Evolutionary conservation across 108 stramenopile species (phyloP).

Genomic region (Nitzschia sp.): DNA sequence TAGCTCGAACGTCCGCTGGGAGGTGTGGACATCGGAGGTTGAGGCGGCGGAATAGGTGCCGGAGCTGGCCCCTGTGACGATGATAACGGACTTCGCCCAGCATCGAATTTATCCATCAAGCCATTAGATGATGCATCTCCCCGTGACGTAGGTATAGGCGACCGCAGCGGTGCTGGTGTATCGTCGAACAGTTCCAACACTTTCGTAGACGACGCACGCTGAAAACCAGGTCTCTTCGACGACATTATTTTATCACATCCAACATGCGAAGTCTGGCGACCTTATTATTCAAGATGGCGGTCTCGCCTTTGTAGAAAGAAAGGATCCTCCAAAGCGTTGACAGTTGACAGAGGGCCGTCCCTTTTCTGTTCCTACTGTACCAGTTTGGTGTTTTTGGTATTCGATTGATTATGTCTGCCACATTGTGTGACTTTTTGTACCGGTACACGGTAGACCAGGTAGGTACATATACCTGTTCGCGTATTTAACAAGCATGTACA

Average conservation of each 20-base stretch:
- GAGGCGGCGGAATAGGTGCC: neutral
- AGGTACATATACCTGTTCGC: too few species aligned
- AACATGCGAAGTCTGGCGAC: neutral
- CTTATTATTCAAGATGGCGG: too few species aligned
- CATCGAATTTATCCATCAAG: neutral
- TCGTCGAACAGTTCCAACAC: neutral
- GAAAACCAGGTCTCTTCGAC: neutral
- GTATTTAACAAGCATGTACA: too few species aligned
- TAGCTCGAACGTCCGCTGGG: neutral
- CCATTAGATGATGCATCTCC: neutral
- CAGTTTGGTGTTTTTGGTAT: too few species aligned
- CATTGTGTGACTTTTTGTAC: too few species aligned
- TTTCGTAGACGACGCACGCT: neutral
- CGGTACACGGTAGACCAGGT: too few species aligned
- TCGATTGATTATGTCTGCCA: too few species aligned
- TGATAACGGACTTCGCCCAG: neutral
- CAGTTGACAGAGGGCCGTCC: too few species aligned
- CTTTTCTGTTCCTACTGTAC: too few species aligned
- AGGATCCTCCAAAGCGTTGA: too few species aligned
- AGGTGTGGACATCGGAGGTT: neutral
- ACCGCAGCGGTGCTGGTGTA: neutral
- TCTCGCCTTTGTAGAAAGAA: too few species aligned
- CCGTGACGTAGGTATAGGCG: neutral
- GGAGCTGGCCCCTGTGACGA: too few species aligned
- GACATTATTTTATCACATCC: neutral